Conservation (phyloP, 768 basidiomycete genomes). For the Lactarius indigo region DNA sequence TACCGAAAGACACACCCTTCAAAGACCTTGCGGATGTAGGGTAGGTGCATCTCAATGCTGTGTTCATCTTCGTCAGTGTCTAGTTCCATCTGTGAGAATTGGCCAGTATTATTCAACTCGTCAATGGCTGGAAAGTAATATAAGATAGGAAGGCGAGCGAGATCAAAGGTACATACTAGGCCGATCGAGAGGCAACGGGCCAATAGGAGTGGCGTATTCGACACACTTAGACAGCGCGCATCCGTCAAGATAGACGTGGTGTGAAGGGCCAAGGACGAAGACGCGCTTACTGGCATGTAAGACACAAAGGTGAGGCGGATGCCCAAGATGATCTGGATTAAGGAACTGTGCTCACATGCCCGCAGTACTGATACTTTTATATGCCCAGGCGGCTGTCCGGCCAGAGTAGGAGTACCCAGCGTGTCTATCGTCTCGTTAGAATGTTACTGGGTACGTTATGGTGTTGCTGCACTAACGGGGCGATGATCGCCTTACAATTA, state of each 20-base stretch:
- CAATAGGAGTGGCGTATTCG: conserved; percentile 82
- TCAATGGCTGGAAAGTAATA: conserved; percentile 49
- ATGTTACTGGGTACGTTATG: not conserved
- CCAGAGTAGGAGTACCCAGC: conserved; percentile 97
- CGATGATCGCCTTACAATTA: conserved; percentile 85
- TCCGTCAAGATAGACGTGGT: conserved; percentile 82
- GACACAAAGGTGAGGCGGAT: not conserved
- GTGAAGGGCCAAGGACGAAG: conserved; percentile 94
- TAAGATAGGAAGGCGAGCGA: conserved; percentile 1
- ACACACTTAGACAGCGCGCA: conserved; percentile 83
- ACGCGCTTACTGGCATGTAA: conserved; percentile 67
- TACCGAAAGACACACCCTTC: conserved; percentile 52
- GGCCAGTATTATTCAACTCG: conserved; percentile 58
- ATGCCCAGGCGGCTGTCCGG: conserved; percentile 93
- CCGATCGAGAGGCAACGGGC: conserved; percentile 71
- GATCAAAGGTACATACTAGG: conserved; percentile 53
- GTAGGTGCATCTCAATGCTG: conserved; percentile 97
- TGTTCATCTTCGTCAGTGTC: conserved; percentile 90
- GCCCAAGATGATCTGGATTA: not conserved
- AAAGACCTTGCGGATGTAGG: conserved; percentile 83
- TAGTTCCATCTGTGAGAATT: conserved; percentile 65
- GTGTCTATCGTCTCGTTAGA: conserved; percentile 53
- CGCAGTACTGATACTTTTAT: conserved; percentile 77
- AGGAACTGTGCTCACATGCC: conserved; percentile 60
- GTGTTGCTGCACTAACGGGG: conserved; percentile 63